Percentiles rank a stretch among this genome's conserved stretches.
Evolutionary conservation across 164 flowering plant species (phyloP).

Genomic region (Sextonia rubra): DNA sequence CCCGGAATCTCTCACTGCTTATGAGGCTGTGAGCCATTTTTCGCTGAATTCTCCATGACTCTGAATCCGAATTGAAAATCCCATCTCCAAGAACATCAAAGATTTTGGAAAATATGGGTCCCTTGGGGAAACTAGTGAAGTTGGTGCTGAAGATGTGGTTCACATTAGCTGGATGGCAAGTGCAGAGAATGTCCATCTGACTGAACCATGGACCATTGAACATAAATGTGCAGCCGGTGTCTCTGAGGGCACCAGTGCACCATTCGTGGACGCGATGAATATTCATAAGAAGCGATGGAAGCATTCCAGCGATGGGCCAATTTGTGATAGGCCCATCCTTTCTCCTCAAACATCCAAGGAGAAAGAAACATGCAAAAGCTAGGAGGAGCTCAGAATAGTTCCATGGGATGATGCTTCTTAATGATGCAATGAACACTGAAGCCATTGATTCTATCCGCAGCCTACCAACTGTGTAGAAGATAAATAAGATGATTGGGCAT

Average conservation of each 20-base stretch:
- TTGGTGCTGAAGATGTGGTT: constrained; percentile 29
- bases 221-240: constrained; percentile 11
- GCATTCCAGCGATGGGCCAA: constrained; percentile 22
- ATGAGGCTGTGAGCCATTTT: constrained; percentile 11
- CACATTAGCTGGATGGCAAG: constrained; percentile 30
- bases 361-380: constrained; percentile 4
- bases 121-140: constrained; percentile 36
- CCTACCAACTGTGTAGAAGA: too few relatives aligned
- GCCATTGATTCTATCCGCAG: neutral
- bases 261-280: constrained; percentile 13
- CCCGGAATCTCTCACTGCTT: constrained; percentile 1
- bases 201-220: constrained; percentile 26
- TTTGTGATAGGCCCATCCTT: neutral
- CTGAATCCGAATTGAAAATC: constrained; percentile 32
- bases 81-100: constrained; percentile 49
- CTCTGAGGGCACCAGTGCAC: neutral
- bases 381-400: constrained; percentile 8
- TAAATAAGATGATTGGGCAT: too few relatives aligned
- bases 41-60: constrained; percentile 13
- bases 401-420: neutral
- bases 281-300: constrained; percentile 19
- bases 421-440: neutral
- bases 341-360: neutral
- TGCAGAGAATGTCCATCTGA: constrained; percentile 18
- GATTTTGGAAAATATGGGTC: constrained; percentile 25